These are phyloP conservation scores for Heterobasidion parviporum DNA, from an alignment of 1,284 basidiomycete species.

Conservation along the genomic window DNA sequence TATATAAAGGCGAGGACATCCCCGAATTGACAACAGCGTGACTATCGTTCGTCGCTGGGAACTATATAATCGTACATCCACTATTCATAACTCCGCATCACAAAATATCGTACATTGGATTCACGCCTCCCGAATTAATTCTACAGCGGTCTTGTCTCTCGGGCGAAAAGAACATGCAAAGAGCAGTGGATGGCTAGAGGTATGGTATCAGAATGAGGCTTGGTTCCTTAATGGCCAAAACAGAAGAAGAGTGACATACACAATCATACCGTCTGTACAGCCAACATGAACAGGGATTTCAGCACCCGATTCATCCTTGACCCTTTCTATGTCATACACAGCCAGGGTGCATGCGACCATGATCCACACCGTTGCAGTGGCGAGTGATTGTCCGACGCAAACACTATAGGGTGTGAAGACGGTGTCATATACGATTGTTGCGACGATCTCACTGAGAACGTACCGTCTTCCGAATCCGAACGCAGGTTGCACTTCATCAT, in stretches of 20 bases:
- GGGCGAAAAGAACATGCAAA: not conserved
- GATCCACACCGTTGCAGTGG: conserved; percentile 10
- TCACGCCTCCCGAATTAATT: not conserved
- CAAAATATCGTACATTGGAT: too few species aligned
- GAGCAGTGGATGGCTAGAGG: not conserved
- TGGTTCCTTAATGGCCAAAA: not conserved
- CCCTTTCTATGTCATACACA: conserved; percentile 3
- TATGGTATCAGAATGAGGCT: not conserved
- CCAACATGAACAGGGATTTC: not conserved
- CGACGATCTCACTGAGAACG: not conserved
- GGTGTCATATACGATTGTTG: too few species aligned
- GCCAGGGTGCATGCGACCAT: conserved; percentile 2
- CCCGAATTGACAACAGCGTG: too few species aligned
- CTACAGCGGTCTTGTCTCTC: not conserved
- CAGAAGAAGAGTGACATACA: not conserved
- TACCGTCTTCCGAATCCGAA: conserved; percentile 11
- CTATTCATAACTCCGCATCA: too few species aligned
- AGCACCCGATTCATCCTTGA: conserved; percentile 1
- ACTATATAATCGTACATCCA: too few species aligned
- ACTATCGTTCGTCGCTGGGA: too few species aligned
- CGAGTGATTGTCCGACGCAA: conserved; percentile 13
- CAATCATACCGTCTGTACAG: not conserved
- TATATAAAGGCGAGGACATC: too few species aligned
- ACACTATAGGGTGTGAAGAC: not conserved
- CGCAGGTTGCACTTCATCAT: conserved; percentile 5